These are phyloP conservation scores for Fraxinus quadrangulata DNA, from an alignment of 257 asterid genomes.

Conservation along the genomic window DNA sequence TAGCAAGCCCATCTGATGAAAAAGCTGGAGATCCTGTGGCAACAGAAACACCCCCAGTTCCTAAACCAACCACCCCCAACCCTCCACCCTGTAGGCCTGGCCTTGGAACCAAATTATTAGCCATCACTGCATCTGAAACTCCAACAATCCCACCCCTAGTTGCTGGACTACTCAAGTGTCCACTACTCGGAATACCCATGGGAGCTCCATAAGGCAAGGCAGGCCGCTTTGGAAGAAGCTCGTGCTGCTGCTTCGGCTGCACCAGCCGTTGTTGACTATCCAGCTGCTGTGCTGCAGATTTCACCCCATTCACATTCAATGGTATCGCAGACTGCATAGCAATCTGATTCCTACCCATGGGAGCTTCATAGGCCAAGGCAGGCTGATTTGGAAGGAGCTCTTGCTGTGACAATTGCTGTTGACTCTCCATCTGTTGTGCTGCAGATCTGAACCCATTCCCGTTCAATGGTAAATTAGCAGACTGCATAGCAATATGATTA, in stretches of 20 bases:
- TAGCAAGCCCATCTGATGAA: slow-evolving; percentile 69
- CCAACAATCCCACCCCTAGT: slow-evolving; percentile 55
- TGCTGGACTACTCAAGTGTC: slow-evolving; percentile 52
- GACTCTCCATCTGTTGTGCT: not conserved
- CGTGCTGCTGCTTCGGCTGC: slow-evolving; percentile 45
- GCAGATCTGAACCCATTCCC: not conserved
- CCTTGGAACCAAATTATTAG: slow-evolving; percentile 48
- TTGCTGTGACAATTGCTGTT: not conserved
- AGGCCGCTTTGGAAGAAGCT: slow-evolving; percentile 70
- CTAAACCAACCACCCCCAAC: slow-evolving; percentile 63
- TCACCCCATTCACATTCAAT: slow-evolving; percentile 56
- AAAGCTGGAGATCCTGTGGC: slow-evolving; percentile 63
- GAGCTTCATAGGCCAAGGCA: slow-evolving; percentile 3
- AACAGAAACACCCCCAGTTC: slow-evolving; percentile 27
- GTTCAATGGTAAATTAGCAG: slow-evolving; percentile 1
- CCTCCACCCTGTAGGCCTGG: slow-evolving; percentile 47
- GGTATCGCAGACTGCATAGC: slow-evolving; percentile 48
- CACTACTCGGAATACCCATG: slow-evolving; percentile 50
- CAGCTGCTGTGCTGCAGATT: slow-evolving; percentile 46
- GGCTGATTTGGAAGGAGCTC: not conserved
- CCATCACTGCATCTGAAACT: slow-evolving; percentile 44
- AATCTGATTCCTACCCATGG: not conserved
- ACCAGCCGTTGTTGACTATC: slow-evolving; percentile 33
- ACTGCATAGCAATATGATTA: slow-evolving; percentile 37
- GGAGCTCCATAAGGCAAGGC: slow-evolving; percentile 52